Percentiles rank a stretch among this genome's conserved stretches.
These are phyloP conservation scores for Trichoderma polysporum DNA, from an alignment of 2,329 filamentous ascomycete genomes.

Conservation along the genomic window DNA sequence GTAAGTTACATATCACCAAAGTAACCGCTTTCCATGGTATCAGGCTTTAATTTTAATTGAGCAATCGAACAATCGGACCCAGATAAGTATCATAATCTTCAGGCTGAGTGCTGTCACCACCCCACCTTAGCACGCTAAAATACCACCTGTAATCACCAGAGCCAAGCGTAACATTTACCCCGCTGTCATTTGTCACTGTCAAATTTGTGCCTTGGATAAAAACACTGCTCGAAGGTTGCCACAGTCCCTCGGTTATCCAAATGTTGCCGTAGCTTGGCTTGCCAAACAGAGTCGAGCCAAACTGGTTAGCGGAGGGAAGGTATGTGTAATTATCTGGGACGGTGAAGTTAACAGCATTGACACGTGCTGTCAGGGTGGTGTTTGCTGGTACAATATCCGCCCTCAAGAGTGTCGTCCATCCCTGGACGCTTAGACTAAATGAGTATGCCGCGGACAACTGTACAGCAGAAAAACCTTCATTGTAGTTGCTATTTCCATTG, in stretches of 20 bases:
- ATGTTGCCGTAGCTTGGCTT: not conserved
- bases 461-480: not conserved
- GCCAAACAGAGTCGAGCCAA: not conserved
- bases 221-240: not conserved
- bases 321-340: not conserved
- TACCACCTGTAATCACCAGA: not conserved
- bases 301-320: not conserved
- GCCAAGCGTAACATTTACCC: not conserved
- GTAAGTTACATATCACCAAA: too few relatives aligned
- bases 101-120: not conserved
- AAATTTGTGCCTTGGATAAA: not conserved
- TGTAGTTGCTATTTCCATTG: not conserved
- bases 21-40: too few relatives aligned
- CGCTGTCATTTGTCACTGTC: not conserved
- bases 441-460: not conserved
- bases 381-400: conserved; percentile 1
- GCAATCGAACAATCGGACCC: not conserved
- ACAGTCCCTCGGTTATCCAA: not conserved
- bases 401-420: not conserved
- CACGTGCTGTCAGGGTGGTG: not conserved
- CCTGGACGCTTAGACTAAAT: not conserved
- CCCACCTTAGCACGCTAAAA: not conserved
- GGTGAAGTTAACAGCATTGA: not conserved
- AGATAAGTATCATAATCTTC: not conserved
- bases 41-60: not conserved